A percentile compares a stretch with the other conserved stretches of the same genome.
Evolutionary conservation across 2,329 filamentous ascomycete genomes (phyloP).

Genomic region (Calonectria hawksworthii): DNA sequence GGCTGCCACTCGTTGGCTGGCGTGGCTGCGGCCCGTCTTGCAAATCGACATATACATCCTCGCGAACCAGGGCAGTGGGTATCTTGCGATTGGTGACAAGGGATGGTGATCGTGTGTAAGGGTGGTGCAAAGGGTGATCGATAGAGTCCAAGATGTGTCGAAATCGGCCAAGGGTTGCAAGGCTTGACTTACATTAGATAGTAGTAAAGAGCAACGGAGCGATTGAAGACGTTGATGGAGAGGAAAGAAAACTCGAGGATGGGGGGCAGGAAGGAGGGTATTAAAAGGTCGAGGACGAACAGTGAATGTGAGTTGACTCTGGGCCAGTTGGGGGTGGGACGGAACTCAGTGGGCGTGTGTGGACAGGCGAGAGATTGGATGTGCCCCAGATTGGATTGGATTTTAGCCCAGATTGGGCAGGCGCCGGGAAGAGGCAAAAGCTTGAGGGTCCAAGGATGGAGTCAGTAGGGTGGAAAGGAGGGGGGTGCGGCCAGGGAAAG

Average conservation of each 20-base stretch:
- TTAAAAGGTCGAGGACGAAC: constrained; percentile 25
- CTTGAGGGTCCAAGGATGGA: background rate
- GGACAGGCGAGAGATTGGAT: constrained; percentile 32
- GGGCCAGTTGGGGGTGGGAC: background rate
- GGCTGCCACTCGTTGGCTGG: background rate
- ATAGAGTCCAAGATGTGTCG: background rate
- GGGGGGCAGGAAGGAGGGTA: constrained; percentile 21
- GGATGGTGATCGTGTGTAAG: background rate
- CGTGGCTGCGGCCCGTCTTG: background rate
- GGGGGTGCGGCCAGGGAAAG: background rate
- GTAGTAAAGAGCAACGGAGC: constrained; percentile 26
- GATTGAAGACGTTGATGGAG: constrained; percentile 30
- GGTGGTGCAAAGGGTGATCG: background rate
- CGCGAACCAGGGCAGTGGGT: background rate
- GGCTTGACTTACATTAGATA: constrained; percentile 24
- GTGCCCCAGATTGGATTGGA: constrained; percentile 26
- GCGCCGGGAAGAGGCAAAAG: constrained; percentile 20
- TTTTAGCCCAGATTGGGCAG: constrained; percentile 30
- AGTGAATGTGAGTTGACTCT: constrained; percentile 12
- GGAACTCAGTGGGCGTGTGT: constrained; percentile 4
- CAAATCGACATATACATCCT: background rate
- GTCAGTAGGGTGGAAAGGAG: constrained; percentile 9
- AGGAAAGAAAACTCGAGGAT: constrained; percentile 9
- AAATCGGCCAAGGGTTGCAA: background rate
- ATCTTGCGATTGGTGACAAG: background rate